Percentiles rank a stretch among this genome's conserved stretches.
phyloP scores from a whole-genome alignment of 768 basidiomycete species.

The Grammothele lineata region DNA sequence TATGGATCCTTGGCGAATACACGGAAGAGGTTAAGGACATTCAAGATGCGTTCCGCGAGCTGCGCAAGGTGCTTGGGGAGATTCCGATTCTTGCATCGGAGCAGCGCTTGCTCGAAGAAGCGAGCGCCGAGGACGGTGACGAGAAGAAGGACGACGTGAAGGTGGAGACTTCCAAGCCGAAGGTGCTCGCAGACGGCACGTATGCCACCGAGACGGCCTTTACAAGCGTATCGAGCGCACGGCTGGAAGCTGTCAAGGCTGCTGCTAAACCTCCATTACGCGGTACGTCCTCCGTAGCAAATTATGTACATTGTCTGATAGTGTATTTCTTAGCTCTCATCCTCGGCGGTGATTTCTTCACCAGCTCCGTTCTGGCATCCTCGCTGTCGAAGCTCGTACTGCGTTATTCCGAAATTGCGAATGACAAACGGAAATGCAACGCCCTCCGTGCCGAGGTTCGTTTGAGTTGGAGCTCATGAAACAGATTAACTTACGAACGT shows the following conservation, averaged over 20 bases:
- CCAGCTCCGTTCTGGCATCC: slow-evolving; percentile 84
- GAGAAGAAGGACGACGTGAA: slow-evolving; percentile 47
- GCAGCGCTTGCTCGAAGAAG: slow-evolving; percentile 76
- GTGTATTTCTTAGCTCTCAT: slow-evolving; percentile 55
- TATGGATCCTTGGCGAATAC: slow-evolving; percentile 99
- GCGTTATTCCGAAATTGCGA: slow-evolving; percentile 51
- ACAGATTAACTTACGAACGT: no score
- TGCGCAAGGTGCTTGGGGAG: slow-evolving; percentile 87
- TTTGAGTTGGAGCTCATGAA: not conserved
- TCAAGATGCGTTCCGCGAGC: slow-evolving; percentile 64
- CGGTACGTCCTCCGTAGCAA: slow-evolving; percentile 40
- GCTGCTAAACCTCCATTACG: slow-evolving; percentile 89
- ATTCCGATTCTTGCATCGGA: slow-evolving; percentile 96
- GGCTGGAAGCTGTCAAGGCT: slow-evolving; percentile 77
- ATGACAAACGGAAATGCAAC: slow-evolving; percentile 57
- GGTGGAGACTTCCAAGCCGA: slow-evolving; percentile 52
- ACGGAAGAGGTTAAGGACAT: slow-evolving; percentile 67
- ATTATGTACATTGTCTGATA: no score
- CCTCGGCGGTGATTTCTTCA: slow-evolving; percentile 96
- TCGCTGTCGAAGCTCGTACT: slow-evolving; percentile 90
- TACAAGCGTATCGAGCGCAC: slow-evolving; percentile 54
- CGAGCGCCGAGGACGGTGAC: slow-evolving; percentile 51
- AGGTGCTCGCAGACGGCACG: slow-evolving; percentile 92
- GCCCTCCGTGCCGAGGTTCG: slow-evolving; percentile 80
- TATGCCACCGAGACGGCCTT: slow-evolving; percentile 97